These are phyloP conservation scores for Aureobasidium leucospermi DNA, from an alignment of 2,329 filamentous ascomycete species.

Conservation along the genomic window DNA sequence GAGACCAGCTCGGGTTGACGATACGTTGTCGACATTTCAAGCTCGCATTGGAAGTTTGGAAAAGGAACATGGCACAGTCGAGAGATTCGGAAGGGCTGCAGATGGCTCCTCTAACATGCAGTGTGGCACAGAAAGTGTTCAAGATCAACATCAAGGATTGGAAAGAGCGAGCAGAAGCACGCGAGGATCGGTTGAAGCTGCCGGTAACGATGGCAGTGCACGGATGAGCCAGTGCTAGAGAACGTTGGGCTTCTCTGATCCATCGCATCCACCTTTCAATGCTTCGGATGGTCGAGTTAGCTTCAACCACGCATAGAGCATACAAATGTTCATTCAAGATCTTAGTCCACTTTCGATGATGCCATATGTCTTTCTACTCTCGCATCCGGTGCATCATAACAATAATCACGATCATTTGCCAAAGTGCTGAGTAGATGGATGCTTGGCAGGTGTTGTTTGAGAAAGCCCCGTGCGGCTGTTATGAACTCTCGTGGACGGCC, in stretches of 20 bases:
- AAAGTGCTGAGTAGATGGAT: no score
- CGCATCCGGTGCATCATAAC: no score
- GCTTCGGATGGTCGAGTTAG: not conserved
- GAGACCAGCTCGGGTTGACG: not conserved
- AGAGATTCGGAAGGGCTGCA: not conserved
- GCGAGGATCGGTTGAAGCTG: not conserved
- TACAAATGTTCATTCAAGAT: no score
- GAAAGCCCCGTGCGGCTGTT: not conserved
- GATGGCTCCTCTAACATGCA: not conserved
- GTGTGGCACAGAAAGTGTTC: not conserved
- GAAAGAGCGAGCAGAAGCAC: not conserved
- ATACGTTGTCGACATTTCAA: not conserved
- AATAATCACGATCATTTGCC: no score
- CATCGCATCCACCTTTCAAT: not conserved
- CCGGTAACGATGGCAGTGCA: not conserved
- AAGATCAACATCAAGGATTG: not conserved
- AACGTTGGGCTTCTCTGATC: not conserved
- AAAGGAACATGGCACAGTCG: not conserved
- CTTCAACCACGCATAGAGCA: not conserved
- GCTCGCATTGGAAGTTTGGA: not conserved
- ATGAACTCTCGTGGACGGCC: not conserved
- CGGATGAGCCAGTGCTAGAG: not conserved
- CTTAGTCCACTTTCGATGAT: no score
- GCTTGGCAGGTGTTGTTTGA: not conserved
- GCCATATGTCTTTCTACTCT: no score